A percentile compares a stretch with the other conserved stretches of the same genome.
Evolutionary conservation across 495 filamentous ascomycete species (phyloP).

Genomic region (Hypoxylon fragiforme): DNA sequence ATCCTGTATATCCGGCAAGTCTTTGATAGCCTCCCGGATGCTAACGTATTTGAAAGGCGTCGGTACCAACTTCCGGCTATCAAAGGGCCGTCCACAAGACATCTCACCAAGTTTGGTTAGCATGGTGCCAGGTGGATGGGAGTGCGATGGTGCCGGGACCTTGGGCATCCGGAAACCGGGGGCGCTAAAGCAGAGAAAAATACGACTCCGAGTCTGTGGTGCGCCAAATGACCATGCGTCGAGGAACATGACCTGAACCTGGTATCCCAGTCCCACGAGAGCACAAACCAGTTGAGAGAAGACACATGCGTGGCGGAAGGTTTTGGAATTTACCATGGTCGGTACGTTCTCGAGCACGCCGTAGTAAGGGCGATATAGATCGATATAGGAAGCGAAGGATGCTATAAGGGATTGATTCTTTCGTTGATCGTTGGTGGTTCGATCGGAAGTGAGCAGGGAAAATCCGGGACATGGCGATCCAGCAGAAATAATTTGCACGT

Average conservation of each 20-base stretch:
- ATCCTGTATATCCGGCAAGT: constrained; percentile 64
- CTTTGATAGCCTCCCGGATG: constrained; percentile 52
- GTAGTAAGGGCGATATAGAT: constrained; percentile 72
- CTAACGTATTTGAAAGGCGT: constrained; percentile 62
- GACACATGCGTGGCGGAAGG: constrained; percentile 55
- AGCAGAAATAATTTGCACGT: constrained; percentile 69
- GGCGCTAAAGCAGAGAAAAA: constrained; percentile 69
- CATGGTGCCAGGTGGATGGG: constrained; percentile 46
- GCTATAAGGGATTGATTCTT: constrained; percentile 72
- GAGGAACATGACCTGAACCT: constrained; percentile 62
- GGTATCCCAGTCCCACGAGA: constrained; percentile 73
- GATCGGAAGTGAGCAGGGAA: constrained; percentile 59
- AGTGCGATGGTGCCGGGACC: constrained; percentile 63
- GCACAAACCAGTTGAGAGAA: constrained; percentile 69
- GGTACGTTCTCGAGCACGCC: constrained; percentile 74
- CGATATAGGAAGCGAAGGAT: constrained; percentile 71
- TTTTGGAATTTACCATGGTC: constrained; percentile 54
- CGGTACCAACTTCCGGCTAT: constrained; percentile 49
- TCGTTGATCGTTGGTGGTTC: constrained; percentile 47
- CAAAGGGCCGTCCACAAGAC: constrained; percentile 62
- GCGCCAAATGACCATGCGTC: constrained; percentile 72
- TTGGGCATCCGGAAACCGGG: constrained; percentile 58
- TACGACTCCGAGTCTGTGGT: constrained; percentile 61
- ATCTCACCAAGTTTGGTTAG: constrained; percentile 56
- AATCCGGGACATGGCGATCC: constrained; percentile 78